phyloP scores from a whole-genome alignment of 768 basidiomycete genomes.

The Postia placenta region DNA sequence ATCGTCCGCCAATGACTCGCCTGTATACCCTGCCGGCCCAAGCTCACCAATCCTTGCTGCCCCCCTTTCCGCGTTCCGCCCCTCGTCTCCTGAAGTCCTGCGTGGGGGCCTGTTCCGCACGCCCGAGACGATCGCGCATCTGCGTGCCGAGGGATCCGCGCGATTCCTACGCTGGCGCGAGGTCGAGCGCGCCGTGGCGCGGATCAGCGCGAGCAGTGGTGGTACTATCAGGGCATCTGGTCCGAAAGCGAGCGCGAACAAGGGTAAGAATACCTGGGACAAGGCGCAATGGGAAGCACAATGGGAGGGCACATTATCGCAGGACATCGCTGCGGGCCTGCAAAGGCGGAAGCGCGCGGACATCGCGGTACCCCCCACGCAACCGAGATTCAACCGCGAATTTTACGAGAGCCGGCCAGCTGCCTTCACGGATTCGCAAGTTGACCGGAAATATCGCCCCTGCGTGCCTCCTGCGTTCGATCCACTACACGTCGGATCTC shows the following conservation, averaged over 20 bases:
- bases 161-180: constrained; percentile 71
- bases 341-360: constrained; percentile 30
- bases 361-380: not conserved
- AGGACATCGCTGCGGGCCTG: constrained; percentile 49
- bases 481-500: constrained; percentile 61
- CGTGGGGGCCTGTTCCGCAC: constrained; percentile 58
- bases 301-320: constrained; percentile 55
- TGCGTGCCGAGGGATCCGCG: constrained; percentile 61
- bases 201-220: not conserved
- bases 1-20: not conserved
- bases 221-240: constrained; percentile 7
- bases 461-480: constrained; percentile 39
- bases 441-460: not conserved
- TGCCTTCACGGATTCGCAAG: not conserved
- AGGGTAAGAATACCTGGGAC: constrained; percentile 34
- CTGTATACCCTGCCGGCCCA: not conserved
- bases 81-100: constrained; percentile 43
- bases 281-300: constrained; percentile 63
- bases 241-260: not conserved
- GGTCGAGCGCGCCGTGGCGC: constrained; percentile 50
- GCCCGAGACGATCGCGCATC: constrained; percentile 49
- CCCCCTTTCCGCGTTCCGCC: constrained; percentile 45
- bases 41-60: constrained; percentile 1
- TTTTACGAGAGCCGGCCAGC: not conserved
- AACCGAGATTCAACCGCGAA: not conserved